Percentiles rank a stretch among this genome's conserved stretches.
phyloP scores from a whole-genome alignment of 306 rosid species.

The Comarum palustre region DNA sequence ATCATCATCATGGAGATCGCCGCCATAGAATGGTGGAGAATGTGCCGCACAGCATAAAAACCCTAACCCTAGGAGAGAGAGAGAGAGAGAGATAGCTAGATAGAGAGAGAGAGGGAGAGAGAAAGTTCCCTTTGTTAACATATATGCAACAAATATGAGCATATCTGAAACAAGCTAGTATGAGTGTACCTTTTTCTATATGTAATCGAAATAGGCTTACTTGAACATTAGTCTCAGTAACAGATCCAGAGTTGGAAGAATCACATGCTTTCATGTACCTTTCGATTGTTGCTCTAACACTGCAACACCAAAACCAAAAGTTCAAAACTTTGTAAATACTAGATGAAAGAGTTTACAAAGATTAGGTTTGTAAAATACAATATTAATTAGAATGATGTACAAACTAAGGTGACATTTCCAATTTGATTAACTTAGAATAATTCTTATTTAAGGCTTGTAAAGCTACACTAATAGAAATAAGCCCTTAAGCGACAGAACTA shows the following conservation, averaged over 20 bases:
- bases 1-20: no score
- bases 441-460: no score
- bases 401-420: no score
- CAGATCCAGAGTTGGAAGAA: slow-evolving; percentile 61
- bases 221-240: slow-evolving; percentile 80
- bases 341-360: not conserved
- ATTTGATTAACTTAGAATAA: no score
- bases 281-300: slow-evolving; percentile 84
- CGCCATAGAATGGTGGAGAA: no score
- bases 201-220: slow-evolving; percentile 20
- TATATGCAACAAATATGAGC: not conserved
- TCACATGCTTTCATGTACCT: slow-evolving; percentile 88
- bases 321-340: not conserved
- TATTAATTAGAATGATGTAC: no score
- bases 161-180: not conserved
- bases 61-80: no score
- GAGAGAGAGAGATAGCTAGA: no score
- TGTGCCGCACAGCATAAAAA: no score
- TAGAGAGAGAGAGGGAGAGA: no score
- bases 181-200: not conserved
- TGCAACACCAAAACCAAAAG: slow-evolving; percentile 23
- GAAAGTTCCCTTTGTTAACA: not conserved
- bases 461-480: no score
- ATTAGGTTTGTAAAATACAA: not conserved
- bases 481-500: no score